A percentile compares a stretch with the other conserved stretches of the same genome.
phyloP scores from a whole-genome alignment of 331 rosid genomes.

The Rosa hybrid region DNA sequence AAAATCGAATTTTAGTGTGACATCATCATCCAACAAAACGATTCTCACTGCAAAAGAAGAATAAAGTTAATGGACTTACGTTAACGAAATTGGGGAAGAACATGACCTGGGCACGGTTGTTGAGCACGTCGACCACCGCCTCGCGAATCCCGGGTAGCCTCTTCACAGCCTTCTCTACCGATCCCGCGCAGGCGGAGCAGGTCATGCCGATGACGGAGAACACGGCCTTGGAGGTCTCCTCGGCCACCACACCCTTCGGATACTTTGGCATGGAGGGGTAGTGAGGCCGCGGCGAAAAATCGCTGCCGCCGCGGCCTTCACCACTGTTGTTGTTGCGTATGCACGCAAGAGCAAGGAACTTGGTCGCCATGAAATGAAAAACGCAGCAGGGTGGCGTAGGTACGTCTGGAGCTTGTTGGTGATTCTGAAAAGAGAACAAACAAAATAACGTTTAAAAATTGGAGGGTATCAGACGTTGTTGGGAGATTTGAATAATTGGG shows the following conservation, averaged over 20 bases:
- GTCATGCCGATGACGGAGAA: slow-evolving; percentile 79
- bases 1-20: not conserved
- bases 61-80: slow-evolving; percentile 37
- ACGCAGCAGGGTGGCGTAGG: not conserved
- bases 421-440: not conserved
- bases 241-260: slow-evolving; percentile 44
- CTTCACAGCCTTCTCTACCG: slow-evolving; percentile 74
- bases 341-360: slow-evolving; percentile 55
- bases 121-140: slow-evolving; percentile 72
- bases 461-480: not conserved
- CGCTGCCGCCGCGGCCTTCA: slow-evolving; percentile 19
- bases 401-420: not conserved
- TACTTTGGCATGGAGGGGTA: slow-evolving; percentile 82
- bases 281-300: slow-evolving; percentile 54
- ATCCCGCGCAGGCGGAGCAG: slow-evolving; percentile 88
- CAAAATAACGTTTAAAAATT: not conserved
- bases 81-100: slow-evolving; percentile 54
- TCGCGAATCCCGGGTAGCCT: slow-evolving; percentile 78
- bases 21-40: not conserved
- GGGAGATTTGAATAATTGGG: not conserved
- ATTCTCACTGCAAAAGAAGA: not conserved
- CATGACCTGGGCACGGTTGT: slow-evolving; percentile 61
- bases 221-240: slow-evolving; percentile 37
- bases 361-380: slow-evolving; percentile 40
- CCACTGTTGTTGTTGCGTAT: slow-evolving; percentile 21